phyloP scores from a whole-genome alignment of 148 eudicot genomes.

The Persicaria tinctoria region DNA sequence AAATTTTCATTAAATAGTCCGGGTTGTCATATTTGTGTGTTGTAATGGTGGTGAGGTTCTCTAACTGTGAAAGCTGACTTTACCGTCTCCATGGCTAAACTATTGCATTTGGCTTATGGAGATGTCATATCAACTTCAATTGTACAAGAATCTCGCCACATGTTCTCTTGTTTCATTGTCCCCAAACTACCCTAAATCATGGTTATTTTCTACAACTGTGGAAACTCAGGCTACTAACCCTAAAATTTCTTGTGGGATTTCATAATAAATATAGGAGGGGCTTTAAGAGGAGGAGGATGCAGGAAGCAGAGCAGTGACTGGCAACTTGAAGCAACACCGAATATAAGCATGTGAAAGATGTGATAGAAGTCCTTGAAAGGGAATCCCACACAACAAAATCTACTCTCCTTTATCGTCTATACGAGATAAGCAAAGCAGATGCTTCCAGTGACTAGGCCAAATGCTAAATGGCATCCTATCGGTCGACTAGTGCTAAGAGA shows the following conservation, averaged over 20 bases:
- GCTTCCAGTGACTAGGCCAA: neutral
- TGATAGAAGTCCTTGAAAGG: conserved; percentile 69
- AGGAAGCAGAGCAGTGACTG: conserved; percentile 32
- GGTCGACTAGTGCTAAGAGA: neutral
- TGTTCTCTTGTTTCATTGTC: too few species aligned
- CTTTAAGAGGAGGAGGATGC: conserved; percentile 24
- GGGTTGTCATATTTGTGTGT: too few species aligned
- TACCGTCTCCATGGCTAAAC: too few species aligned
- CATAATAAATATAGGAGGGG: conserved; percentile 25
- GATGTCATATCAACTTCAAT: too few species aligned
- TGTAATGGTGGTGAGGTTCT: too few species aligned
- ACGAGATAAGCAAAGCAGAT: conserved; percentile 25
- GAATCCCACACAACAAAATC: conserved; percentile 81
- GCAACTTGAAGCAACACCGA: conserved; percentile 32
- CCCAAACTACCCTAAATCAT: too few species aligned
- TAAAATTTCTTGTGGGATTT: neutral
- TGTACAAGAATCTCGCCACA: too few species aligned
- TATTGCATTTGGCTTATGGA: too few species aligned
- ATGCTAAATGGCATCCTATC: neutral
- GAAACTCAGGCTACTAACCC: too few species aligned
- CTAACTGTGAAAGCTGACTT: too few species aligned
- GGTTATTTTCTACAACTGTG: too few species aligned
- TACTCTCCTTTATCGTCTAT: conserved; percentile 48
- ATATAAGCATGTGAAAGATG: conserved; percentile 67
- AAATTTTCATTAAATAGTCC: too few species aligned